phyloP scores from a whole-genome alignment of 2,329 filamentous ascomycete species.

The Arachnopeziza araneosa region DNA sequence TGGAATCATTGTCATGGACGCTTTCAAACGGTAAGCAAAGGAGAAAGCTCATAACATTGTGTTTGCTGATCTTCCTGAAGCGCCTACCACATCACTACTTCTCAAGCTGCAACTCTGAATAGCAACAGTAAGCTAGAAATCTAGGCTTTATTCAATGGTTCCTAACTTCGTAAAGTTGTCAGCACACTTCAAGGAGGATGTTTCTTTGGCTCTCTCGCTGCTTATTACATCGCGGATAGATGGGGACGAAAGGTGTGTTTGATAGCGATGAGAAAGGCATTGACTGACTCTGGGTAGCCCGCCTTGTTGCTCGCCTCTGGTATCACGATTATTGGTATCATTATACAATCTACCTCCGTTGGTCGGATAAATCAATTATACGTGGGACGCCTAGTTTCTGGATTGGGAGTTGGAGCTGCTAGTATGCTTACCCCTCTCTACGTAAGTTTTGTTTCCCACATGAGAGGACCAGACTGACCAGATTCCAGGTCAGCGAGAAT shows the following conservation, averaged over 20 bases:
- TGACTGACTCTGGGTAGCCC: conserved; percentile 12
- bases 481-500: conserved; percentile 41
- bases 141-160: not conserved
- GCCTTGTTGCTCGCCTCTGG: conserved; percentile 49
- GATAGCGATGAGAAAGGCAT: not conserved
- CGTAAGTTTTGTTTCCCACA: conserved; percentile 32
- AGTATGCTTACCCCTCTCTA: conserved; percentile 34
- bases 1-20: conserved; percentile 63
- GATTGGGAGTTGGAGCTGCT: conserved; percentile 45
- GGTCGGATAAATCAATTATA: conserved; percentile 50
- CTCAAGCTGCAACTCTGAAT: conserved; percentile 44
- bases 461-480: conserved; percentile 32
- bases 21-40: conserved; percentile 47
- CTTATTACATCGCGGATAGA: conserved; percentile 33
- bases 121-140: conserved; percentile 38
- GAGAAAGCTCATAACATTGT: not conserved
- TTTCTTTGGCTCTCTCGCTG: conserved; percentile 57
- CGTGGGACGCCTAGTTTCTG: conserved; percentile 52
- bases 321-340: conserved; percentile 54
- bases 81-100: conserved; percentile 32
- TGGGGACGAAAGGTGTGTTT: conserved; percentile 22
- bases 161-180: conserved; percentile 42
- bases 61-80: conserved; percentile 31
- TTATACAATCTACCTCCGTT: conserved; percentile 58
- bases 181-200: conserved; percentile 66